Percentiles rank a stretch among this genome's conserved stretches.
Conservation (phyloP, 2,329 filamentous ascomycete species). For the Westerdykella aurantiaca region DNA sequence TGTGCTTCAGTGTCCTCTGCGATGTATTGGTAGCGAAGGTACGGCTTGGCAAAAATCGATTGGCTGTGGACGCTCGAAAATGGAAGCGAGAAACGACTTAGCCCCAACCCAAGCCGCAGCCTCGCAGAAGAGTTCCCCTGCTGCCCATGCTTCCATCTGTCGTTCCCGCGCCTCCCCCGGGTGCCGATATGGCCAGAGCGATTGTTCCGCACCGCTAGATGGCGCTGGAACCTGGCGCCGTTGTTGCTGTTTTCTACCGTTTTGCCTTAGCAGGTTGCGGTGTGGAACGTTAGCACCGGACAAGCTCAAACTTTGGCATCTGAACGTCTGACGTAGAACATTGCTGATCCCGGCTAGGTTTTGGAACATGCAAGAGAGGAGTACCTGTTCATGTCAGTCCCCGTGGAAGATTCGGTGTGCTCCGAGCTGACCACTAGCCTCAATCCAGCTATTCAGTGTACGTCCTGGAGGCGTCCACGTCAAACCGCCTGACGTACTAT, state of each 20-base stretch:
- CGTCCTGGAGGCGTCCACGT: conserved; percentile 49
- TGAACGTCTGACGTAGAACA: neutral
- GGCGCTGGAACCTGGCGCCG: neutral
- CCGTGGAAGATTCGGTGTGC: conserved; percentile 8
- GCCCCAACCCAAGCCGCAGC: conserved; percentile 15
- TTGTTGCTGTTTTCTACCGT: neutral
- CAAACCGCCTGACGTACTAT: conserved; percentile 46
- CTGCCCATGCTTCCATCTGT: too few relatives aligned
- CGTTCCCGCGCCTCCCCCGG: too few relatives aligned
- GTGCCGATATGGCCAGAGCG: neutral
- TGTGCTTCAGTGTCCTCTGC: neutral
- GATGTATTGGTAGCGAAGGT: neutral
- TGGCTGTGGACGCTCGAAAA: conserved; percentile 13
- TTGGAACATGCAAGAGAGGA: conserved; percentile 63
- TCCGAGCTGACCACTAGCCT: conserved; percentile 50
- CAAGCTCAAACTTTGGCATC: neutral
- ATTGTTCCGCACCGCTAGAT: neutral
- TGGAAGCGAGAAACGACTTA: conserved; percentile 13
- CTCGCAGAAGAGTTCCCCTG: conserved; percentile 2
- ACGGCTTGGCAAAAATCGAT: conserved; percentile 9
- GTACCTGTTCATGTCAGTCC: conserved; percentile 66
- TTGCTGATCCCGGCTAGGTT: conserved; percentile 39
- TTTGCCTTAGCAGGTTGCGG: neutral
- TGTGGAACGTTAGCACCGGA: neutral
- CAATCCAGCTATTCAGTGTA: conserved; percentile 47